Percentiles rank a stretch among this genome's conserved stretches.
Evolutionary conservation across 257 asterid species (phyloP).

Genomic region (Primulina eburnea): DNA sequence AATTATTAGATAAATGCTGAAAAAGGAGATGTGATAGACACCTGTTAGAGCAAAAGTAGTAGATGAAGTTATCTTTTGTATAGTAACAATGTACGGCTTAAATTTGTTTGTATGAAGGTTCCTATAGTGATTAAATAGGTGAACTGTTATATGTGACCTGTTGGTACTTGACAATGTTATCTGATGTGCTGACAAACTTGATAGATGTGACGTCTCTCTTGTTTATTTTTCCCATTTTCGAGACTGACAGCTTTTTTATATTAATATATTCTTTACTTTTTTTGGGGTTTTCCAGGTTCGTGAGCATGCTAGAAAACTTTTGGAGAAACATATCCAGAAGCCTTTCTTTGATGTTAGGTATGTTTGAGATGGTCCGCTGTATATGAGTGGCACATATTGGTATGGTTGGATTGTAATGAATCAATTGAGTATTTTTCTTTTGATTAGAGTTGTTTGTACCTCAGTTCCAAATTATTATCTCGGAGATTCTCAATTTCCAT

Average conservation of each 20-base stretch:
- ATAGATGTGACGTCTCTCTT: slow-evolving; percentile 4
- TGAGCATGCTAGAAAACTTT: slow-evolving; percentile 94
- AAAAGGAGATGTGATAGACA: not conserved
- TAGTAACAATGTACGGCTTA: not conserved
- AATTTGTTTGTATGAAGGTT: slow-evolving; percentile 4
- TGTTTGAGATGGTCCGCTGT: slow-evolving; percentile 14
- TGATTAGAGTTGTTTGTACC: not conserved
- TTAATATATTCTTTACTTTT: slow-evolving; percentile 13
- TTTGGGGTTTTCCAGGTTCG: slow-evolving; percentile 56
- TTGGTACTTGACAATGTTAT: not conserved
- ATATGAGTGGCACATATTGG: slow-evolving; percentile 3
- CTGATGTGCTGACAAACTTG: not conserved
- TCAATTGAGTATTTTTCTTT: slow-evolving; percentile 1
- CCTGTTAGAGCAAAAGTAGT: slow-evolving; percentile 5
- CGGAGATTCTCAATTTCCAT: not conserved
- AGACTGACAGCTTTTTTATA: not conserved
- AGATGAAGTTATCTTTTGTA: not conserved
- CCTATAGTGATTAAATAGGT: not conserved
- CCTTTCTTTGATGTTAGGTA: slow-evolving; percentile 94
- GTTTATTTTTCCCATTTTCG: not conserved
- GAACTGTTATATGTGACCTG: not conserved
- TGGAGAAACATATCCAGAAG: slow-evolving; percentile 87
- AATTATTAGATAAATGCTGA: slow-evolving; percentile 3
- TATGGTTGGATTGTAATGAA: not conserved
- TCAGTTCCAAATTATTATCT: not conserved